These are phyloP conservation scores for Kwoniella dejecticola DNA, from an alignment of 768 basidiomycete genomes.

Conservation along the genomic window DNA sequence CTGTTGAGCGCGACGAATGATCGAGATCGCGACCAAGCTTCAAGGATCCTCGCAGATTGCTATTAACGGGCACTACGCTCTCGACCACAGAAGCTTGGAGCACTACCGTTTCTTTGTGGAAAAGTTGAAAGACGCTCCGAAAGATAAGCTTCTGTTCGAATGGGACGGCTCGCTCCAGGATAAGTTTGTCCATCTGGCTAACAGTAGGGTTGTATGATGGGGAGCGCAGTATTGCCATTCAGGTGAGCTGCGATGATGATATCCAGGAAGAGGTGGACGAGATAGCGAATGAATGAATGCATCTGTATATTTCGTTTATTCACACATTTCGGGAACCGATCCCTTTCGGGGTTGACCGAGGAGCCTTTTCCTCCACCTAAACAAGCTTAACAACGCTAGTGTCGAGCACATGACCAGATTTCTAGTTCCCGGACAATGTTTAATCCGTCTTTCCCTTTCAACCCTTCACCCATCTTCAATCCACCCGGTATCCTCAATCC, in stretches of 20 bases:
- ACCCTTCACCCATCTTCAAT: not conserved
- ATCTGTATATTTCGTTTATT: too few relatives aligned
- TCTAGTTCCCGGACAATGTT: slow-evolving; percentile 1
- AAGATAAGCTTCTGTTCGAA: not conserved
- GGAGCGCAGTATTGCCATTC: too few relatives aligned
- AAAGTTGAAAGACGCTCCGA: not conserved
- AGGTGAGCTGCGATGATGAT: too few relatives aligned
- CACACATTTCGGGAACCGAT: too few relatives aligned
- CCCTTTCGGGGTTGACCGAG: too few relatives aligned
- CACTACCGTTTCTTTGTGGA: not conserved
- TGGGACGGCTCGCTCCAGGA: not conserved
- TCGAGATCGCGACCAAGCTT: not conserved
- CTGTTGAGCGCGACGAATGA: not conserved
- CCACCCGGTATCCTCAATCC: not conserved
- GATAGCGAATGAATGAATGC: too few relatives aligned
- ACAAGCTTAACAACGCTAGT: not conserved
- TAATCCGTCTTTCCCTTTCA: slow-evolving; percentile 1
- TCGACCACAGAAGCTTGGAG: not conserved
- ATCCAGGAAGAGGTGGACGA: too few relatives aligned
- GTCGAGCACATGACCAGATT: slow-evolving; percentile 1
- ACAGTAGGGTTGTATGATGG: not conserved
- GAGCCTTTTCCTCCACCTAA: not conserved
- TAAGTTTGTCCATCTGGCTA: not conserved
- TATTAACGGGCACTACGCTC: not conserved
- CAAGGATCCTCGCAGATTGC: not conserved